These are phyloP conservation scores for Hypericum perforatum DNA, from an alignment of 345 rosid species.

Conservation along the genomic window DNA sequence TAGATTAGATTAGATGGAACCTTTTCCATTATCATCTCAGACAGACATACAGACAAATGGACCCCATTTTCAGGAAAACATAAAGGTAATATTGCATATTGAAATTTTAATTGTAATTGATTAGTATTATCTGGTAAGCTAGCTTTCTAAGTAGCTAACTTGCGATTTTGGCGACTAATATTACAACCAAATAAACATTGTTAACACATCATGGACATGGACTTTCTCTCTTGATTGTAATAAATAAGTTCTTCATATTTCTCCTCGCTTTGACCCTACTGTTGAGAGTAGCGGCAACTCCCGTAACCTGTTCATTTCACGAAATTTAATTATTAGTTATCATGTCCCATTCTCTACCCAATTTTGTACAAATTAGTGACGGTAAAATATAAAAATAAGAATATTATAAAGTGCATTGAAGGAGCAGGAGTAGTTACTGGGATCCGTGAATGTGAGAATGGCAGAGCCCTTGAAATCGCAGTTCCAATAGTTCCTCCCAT, in stretches of 20 bases:
- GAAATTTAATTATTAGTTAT: too few relatives aligned
- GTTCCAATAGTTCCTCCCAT: slow-evolving; percentile 68
- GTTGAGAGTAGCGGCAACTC: slow-evolving; percentile 46
- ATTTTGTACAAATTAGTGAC: neutral
- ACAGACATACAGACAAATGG: neutral
- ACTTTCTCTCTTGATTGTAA: too few relatives aligned
- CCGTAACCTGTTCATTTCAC: slow-evolving; percentile 35
- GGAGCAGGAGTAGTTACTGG: slow-evolving; percentile 29
- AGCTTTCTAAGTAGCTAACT: too few relatives aligned
- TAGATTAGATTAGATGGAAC: slow-evolving; percentile 9
- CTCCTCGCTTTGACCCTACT: slow-evolving; percentile 16
- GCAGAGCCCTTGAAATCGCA: slow-evolving; percentile 64
- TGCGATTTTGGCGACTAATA: too few relatives aligned
- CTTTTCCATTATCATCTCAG: neutral
- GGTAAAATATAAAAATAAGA: neutral
- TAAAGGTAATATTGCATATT: too few relatives aligned
- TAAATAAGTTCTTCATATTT: too few relatives aligned
- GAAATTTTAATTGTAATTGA: too few relatives aligned
- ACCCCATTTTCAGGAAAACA: too few relatives aligned
- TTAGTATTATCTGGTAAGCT: too few relatives aligned
- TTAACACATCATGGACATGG: too few relatives aligned
- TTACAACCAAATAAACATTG: too few relatives aligned
- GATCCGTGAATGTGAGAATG: slow-evolving; percentile 54
- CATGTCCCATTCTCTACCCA: too few relatives aligned
- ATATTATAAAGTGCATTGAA: neutral